Base-by-base conservation (phyloP, 345 rosid species). In the Gossypium turneri region DNA sequence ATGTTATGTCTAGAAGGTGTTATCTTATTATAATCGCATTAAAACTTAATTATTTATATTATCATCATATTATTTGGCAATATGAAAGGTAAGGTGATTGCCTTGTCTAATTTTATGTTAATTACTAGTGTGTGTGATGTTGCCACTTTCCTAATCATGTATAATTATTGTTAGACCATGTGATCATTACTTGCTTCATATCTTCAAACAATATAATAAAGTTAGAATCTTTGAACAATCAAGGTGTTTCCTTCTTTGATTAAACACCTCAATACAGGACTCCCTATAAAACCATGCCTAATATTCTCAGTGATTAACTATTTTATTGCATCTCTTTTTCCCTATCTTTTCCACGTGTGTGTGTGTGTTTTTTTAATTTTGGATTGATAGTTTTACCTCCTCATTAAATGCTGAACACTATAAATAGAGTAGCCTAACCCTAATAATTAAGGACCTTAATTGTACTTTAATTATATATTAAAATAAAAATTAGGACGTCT, bases 71-170 rank as follows among this genome's bases (percentile, higher is more conserved):
- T 12, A 9, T 60, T 58, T 9, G 16, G 20, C 19, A 8, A 9
- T 1, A 15, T 24, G 72, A 48, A 25, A 67, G 48, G 57, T 15
- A 24, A 67, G 72, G 29, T 67, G 12, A 13, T 67, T 67, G 41
- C 10, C 50, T 45, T 29, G 25, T 3, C 43, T 6, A 1, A 0
- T 51, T 29, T 34, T 34, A 34, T 34, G 16, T 25, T 22, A 67
- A 2, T 27, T 24, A 10, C 0, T 25, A 55, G 56, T 34, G 57
- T 52, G 27, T 4, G 38, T 53, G 60, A 70, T 70, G 73, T 52
- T 70, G 47, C 73, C 61, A 70, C 34, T 52, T 70, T 29, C 43
- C 73, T 70, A 70, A 70, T 52, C 44, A 51, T 34, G 38, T 51
- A 16, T 16, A 69, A 69, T 70, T 52, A 70, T 70, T 29, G 47